Base-by-base conservation (phyloP, 495 filamentous ascomycete species). In the Echria macrotheca region DNA sequence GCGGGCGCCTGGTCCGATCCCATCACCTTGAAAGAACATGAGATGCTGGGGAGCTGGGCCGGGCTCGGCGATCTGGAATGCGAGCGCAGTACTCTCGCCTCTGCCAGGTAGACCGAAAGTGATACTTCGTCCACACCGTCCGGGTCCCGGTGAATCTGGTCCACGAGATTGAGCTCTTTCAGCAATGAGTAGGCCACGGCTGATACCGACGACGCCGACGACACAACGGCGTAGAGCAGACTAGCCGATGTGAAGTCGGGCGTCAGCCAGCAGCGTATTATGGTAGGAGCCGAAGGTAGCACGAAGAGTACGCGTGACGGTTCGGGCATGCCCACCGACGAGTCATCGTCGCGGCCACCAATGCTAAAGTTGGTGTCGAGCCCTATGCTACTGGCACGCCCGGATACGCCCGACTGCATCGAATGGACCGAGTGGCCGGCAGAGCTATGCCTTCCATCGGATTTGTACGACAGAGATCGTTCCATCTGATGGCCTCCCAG, bases 191-290 rank as follows among this genome's bases (percentile, higher is more conserved):
- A 76, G 39, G 90, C 83, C 26, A 98, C 59, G 21, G 79, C 80
- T 4, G 93, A 96, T 57, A 78, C 81, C 66, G 89, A 90, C 11
- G 93, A 95, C 9, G 90, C 94, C 9, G 89, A 90, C 65, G 93
- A 98, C 15, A 96, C 75, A 23, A 85, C 90, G 21, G 93, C 93
- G 56, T 97, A 97, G 5, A 96, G 76, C 4, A 96, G 76, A 8
- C 88, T 80, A 47, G 85, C 82, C 53, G 91, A 89, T 0, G 90
- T 91, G 60, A 90, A 96, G 53, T 85, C 82, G 4, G 80, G 83
- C 6, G 83, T 86, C 46, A 97, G 72, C 91, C 94, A 97, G 71
- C 93, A 98, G 42, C 93, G 86, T 37, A 98, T 89, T 55, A 98
- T 95, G 21, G 87, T 86, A 18, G 93, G 93, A 7, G 91, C 87